Conservation (phyloP, 1,139 yeast genomes). For the Sugiyamaella novakii region DNA sequence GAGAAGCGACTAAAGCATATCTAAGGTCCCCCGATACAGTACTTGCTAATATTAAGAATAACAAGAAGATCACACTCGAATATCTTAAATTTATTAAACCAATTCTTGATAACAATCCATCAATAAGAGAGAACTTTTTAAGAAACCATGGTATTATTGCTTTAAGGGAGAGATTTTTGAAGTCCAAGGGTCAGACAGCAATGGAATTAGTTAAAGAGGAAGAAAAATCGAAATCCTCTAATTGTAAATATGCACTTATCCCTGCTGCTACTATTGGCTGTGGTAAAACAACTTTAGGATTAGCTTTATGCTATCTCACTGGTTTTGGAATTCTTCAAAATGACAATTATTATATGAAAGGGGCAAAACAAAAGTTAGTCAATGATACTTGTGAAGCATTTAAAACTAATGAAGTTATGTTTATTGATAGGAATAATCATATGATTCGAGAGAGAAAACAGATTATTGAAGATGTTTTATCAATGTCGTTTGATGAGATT, state of each 20-base stretch:
- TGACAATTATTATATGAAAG: conserved; percentile 65
- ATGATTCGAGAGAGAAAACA: conserved; percentile 67
- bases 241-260: conserved; percentile 61
- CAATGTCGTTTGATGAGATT: conserved; percentile 39
- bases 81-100: conserved; percentile 70
- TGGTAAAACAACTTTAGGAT: conserved; percentile 86
- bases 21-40: conserved; percentile 40
- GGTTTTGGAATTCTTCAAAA: conserved; percentile 82
- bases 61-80: conserved; percentile 57
- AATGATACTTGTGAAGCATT: conserved; percentile 52
- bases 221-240: conserved; percentile 13
- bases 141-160: conserved; percentile 74
- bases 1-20: conserved; percentile 76
- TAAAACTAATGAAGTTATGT: conserved; percentile 51
- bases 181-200: conserved; percentile 51
- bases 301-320: conserved; percentile 59
- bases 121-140: conserved; percentile 50
- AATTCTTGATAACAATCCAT: conserved; percentile 48
- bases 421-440: conserved; percentile 85
- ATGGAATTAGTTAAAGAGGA: conserved; percentile 43
- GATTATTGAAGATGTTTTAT: conserved; percentile 54
- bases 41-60: conserved; percentile 6
- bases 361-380: conserved; percentile 48
- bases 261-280: conserved; percentile 94
- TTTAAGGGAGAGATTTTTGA: conserved; percentile 62